Evolutionary conservation across 2,329 filamentous ascomycete genomes (phyloP).

Genomic region (Monilinia fructicola): DNA sequence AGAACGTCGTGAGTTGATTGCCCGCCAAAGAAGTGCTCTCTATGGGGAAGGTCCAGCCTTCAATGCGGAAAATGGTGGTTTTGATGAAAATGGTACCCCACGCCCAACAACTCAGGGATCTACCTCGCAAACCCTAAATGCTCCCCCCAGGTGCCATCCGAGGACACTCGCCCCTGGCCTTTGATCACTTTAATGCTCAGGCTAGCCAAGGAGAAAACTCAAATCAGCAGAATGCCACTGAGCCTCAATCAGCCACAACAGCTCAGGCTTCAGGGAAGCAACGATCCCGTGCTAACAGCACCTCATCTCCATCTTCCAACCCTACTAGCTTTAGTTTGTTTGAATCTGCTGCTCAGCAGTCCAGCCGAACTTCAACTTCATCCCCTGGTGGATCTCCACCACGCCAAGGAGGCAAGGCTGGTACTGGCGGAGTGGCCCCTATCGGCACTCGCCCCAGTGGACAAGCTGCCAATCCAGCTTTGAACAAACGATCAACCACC

Average conservation of each 20-base stretch:
- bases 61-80: constrained; percentile 60
- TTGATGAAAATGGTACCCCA: constrained; percentile 65
- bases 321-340: constrained; percentile 59
- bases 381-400: constrained; percentile 83
- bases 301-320: constrained; percentile 76
- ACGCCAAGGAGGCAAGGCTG: constrained; percentile 59
- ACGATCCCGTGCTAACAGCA: constrained; percentile 76
- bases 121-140: constrained; percentile 57
- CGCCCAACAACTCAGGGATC: constrained; percentile 66
- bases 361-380: constrained; percentile 78
- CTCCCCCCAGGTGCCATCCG: constrained; percentile 61
- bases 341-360: constrained; percentile 62
- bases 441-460: constrained; percentile 84
- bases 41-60: constrained; percentile 76
- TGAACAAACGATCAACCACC: constrained; percentile 75
- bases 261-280: constrained; percentile 38
- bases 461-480: constrained; percentile 56
- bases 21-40: constrained; percentile 89
- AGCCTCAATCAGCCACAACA: constrained; percentile 50
- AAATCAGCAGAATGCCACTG: constrained; percentile 43
- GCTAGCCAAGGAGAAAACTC: constrained; percentile 31
- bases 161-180: constrained; percentile 77
- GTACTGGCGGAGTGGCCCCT: constrained; percentile 72
- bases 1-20: constrained; percentile 91
- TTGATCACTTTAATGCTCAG: constrained; percentile 62